Base-by-base conservation (phyloP, 2,329 filamentous ascomycete genomes). In the Aspergillus viridinutans region DNA sequence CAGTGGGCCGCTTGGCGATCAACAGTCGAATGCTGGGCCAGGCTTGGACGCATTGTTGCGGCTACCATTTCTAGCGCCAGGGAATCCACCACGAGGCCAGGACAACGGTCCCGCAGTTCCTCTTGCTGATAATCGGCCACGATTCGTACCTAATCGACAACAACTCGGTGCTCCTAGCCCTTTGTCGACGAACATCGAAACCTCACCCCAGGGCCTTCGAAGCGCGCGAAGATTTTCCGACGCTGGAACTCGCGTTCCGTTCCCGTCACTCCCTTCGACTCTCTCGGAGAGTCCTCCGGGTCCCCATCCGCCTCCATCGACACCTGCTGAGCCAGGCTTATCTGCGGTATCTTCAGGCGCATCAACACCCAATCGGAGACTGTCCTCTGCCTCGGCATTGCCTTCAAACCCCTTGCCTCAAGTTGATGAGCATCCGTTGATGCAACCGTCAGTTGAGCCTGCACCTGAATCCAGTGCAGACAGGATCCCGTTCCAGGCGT, bases 271-370 rank as follows among this genome's bases (percentile, higher is more conserved):
- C 60, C 70, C 71, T 62, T 77, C 78, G 32, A 74, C 76, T 4
- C 64, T 80, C 45, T 78, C 81, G n/a, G 83, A 85, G 61, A 81
- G 81, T 38, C 81, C 83, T 9, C 76, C 80, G 20, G 82, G 84
- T 20, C 83, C 85, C 49, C 76, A 83, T 57, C 85, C 85, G 49
- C 85, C 85, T 49, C 85, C 85, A 5, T 85, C 84, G 1, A 86
- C 85, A 2, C 85, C 85, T 21, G 84, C 85, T 14, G 85, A 84
- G 51, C 79, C 80, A 28, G 81, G 81, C 21, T 69, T 85, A 47
- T 85, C 80, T 58, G 78, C 78, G 21, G 78, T 78, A 58, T 83
- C 78, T 49, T 85, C 82, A 20, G 80, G 80, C 17, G 75, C 77
- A 50, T 81, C 80, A 17, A 79, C 78, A 14, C 78, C 78, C 17